phyloP scores from a whole-genome alignment of 495 filamentous ascomycete genomes.

The Antarctomyces pellizariae region DNA sequence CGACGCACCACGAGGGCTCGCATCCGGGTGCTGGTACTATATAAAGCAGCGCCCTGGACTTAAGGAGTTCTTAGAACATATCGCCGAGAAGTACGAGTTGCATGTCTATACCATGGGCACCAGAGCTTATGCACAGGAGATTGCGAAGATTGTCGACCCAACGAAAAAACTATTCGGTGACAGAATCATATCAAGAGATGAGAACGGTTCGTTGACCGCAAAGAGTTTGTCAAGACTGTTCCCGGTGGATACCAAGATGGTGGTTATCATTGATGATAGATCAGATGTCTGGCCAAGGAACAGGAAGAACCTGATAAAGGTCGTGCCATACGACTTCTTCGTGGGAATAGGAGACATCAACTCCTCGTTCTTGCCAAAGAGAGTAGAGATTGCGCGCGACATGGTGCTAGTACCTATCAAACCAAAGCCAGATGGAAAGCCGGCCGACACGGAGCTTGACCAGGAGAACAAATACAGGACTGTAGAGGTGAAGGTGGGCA shows the following conservation, averaged over 20 bases:
- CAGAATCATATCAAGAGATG: constrained; percentile 83
- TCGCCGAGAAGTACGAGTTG: constrained; percentile 70
- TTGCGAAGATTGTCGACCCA: constrained; percentile 85
- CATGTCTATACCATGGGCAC: constrained; percentile 99
- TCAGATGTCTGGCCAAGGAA: constrained; percentile 96
- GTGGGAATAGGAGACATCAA: constrained; percentile 98
- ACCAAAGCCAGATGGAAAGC: constrained; percentile 4
- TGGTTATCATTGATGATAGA: constrained; percentile 93
- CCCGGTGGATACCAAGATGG: constrained; percentile 95
- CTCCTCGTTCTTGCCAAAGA: constrained; percentile 83
- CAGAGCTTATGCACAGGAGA: constrained; percentile 72
- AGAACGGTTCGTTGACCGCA: constrained; percentile 74
- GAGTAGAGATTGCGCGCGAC: constrained; percentile 51
- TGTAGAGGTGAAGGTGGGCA: constrained; percentile 12
- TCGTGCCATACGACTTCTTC: constrained; percentile 90
- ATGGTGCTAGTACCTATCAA: too few relatives aligned
- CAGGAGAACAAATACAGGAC: constrained; percentile 19
- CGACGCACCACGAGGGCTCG: constrained; percentile 41
- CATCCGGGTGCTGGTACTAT: constrained; percentile 73
- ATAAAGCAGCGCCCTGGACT: constrained; percentile 94
- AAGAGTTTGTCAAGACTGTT: constrained; percentile 86
- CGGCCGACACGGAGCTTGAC: constrained; percentile 6
- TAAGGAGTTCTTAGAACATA: constrained; percentile 53
- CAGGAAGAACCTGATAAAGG: constrained; percentile 82
- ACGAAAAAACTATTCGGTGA: constrained; percentile 77